Base-by-base conservation (phyloP, 257 asterid genomes). In the Rehmannia glutinosa region DNA sequence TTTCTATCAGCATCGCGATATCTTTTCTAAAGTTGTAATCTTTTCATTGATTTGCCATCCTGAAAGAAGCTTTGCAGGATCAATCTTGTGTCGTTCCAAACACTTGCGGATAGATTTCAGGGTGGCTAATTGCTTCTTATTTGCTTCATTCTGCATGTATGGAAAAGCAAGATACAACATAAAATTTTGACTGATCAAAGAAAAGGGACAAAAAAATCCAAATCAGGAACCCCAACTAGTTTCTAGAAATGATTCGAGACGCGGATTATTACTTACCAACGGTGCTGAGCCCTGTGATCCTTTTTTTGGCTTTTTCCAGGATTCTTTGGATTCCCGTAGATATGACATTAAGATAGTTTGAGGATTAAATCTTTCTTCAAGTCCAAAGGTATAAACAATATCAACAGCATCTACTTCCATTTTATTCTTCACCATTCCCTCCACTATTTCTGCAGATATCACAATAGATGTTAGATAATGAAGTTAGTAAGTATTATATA, bases 321-420 rank as follows among this genome's bases (percentile, higher is more conserved):
- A 68, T 45, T 81, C 91, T 68, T 81, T 82, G n/a, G 82, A 73
- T 53, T 86, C 85, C 39, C 75, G 81, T 54, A 92, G 81, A 76
- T 75, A 84, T 45, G 96, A 71, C 28, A 70, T 35, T 80, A 92
- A 75, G 63, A 88, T 69, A 68, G 78, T 50, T 38, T 80, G 86
- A 66, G 89, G 84, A 55, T 76, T 64, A 56, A 81, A 80, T 70
- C 64, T 83, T 66, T 84, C 94, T 68, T 86, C 84, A 19, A 90
- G 79, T 53, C 85, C 95, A 67, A 86, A 88, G 74, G 87, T 80
- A 68, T 74, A 84, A 10, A 68, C 80, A 51, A 87, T 32, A 77
- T 92, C 87, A 78, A 84, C 92, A 25, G 95, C 96, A 35, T 86
- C 87, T 66, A 92, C 82, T 73, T 77, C 91, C 97, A 76, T 79